Base-by-base conservation (phyloP, 179 eudicot species). In the Beta lomatogona region DNA sequence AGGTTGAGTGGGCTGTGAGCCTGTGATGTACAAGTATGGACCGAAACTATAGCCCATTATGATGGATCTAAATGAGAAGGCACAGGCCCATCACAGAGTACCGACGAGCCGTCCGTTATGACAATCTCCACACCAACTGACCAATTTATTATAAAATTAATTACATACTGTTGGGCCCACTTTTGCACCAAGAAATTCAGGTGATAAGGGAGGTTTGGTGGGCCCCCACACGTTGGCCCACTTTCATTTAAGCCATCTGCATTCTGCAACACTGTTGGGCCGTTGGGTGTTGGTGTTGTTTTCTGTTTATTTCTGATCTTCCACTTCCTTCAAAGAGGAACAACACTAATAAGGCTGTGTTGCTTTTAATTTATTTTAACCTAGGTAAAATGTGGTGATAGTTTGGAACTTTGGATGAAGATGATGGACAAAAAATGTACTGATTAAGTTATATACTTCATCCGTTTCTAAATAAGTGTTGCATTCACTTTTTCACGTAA, bases 221-320 rank as follows among this genome's bases (percentile, higher is more conserved):
- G 55, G 71, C 8, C 36, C 67, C 4, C 9, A 61, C 66, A n/a
- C 9, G 31, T 1, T 22, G 31, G 66, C 66, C 71, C 71, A 36
- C 11, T 28, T 65, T 36, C 36, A 46, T 67, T 2, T 15, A 11
- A 36, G 9, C 71, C 71, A 67, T 63, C 41, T 36, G 41, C 4
- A 36, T 3, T 36, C 3, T 36, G 41, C 41, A 52, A 59, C 64
- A 13, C 50, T 11, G 36, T 28, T 18, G 6, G 22, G 19, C 28
- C n/a, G 55, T 70, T 70, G 74, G 74, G 4, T 28, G 73, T 77
- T 16, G 79, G n/a, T n/a, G n/a, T n/a, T 66, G 67, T 58, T 58
- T 58, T 31, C 57, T 28, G 46, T 59, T 41, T 59, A 75, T 44
- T 59, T 16, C 31, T 28, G 6, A 58, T 58, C 52, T 7, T 53